phyloP scores from a whole-genome alignment of 768 basidiomycete genomes.

The Phlebiopsis flavidoalba region DNA sequence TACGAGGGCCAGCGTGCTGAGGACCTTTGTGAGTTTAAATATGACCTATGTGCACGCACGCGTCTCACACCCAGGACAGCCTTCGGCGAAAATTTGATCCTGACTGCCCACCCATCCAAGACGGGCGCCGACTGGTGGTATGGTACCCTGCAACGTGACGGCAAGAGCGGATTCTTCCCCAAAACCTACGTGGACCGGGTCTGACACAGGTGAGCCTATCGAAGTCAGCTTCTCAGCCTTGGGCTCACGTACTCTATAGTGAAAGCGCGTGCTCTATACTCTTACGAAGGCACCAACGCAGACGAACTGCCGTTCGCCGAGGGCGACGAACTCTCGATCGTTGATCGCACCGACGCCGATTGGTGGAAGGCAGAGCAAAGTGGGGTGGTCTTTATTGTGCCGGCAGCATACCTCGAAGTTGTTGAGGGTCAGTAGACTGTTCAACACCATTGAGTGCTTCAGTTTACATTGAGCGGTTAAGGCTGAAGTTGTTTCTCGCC shows the following conservation, averaged over 20 bases:
- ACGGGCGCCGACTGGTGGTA: constrained; percentile 91
- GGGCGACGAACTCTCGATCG: constrained; percentile 71
- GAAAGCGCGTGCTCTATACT: constrained; percentile 75
- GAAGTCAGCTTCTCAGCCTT: not conserved
- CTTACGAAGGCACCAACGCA: constrained; percentile 60
- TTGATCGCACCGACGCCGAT: constrained; percentile 78
- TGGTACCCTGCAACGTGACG: constrained; percentile 60
- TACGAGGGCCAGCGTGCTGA: constrained; percentile 85
- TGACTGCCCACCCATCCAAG: constrained; percentile 83
- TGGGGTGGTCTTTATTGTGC: constrained; percentile 85
- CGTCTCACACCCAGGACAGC: constrained; percentile 34
- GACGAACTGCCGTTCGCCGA: constrained; percentile 88
- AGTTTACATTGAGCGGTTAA: constrained; percentile 56
- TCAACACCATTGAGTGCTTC: constrained; percentile 46
- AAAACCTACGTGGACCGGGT: constrained; percentile 79
- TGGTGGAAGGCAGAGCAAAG: constrained; percentile 97
- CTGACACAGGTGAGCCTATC: constrained; percentile 43
- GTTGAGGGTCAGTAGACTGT: constrained; percentile 81
- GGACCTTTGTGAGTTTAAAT: constrained; percentile 69
- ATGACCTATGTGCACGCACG: not conserved
- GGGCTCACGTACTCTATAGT: constrained; percentile 29
- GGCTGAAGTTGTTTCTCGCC: constrained; percentile 69
- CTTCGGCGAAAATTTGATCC: constrained; percentile 74
- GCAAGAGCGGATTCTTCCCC: constrained; percentile 84
- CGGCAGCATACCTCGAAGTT: constrained; percentile 85